Evolutionary conservation across 2,329 filamentous ascomycete genomes (phyloP), one percentile per base, ranked within the genome.

Genomic region (Colletotrichum coccodes): DNA sequence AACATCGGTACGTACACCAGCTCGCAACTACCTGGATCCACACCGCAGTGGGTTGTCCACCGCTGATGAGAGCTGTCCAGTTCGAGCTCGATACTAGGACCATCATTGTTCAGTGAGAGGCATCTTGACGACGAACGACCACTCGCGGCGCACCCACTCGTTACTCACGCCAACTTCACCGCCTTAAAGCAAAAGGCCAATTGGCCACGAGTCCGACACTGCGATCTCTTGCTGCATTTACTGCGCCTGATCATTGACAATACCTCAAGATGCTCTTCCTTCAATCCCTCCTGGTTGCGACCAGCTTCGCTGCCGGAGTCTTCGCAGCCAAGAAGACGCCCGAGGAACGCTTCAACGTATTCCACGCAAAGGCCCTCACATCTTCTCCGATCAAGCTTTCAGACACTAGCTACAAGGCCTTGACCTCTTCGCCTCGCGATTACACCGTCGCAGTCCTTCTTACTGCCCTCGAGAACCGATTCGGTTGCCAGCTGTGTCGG

Each of bases 401-500:
- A 79, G 94, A 97, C 79, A 81, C 83, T 28, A 84, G 86, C 54
- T 99, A 96, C 85, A 86, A 88, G 73, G 88, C 92, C 72, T 83
- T 98, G 73, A 97, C 93, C 3, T 83, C 89, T 18, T 82, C 88
- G 1, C 94, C 95, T 14, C 90, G 96, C 73, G 93, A 99, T 81
- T 97, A 98, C 80, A 90, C 90, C 44, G 87, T 92, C 32, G 91
- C 91, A 3, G 88, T 99, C 3, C 88, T 99, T 16, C 84, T 99
- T 72, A 99, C 96, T 1, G 96, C 96, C 42, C 82, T 95, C 75
- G 95, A 97, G 73, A 77, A 90, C 36, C 89, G 94, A 67, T 98
- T 93, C 78, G 93, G 92, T 69, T 99, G 96, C 79, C 85, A 90
- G 72, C 85, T 98, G 56, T 99, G 96, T 80, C 88, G 90, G 60